Conservation (phyloP, 1,284 basidiomycete species). For the Pseudozyma sp. region DNA sequence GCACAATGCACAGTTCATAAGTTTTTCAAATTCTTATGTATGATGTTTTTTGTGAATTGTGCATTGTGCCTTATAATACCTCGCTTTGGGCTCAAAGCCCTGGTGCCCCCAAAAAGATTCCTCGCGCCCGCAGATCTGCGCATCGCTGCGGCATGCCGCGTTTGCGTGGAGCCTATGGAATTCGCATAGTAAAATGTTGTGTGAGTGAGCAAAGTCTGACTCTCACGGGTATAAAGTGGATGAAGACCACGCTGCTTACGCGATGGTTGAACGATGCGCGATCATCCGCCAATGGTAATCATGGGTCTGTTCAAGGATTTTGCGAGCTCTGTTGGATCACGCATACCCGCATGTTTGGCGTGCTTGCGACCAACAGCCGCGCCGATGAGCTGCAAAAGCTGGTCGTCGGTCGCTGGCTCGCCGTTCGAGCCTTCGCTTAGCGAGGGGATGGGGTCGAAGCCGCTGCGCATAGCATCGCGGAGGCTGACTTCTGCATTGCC, state of each 20-base stretch:
- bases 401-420: conserved; percentile 72
- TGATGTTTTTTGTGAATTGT: no score
- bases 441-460: conserved; percentile 33
- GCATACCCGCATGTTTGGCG: conserved; percentile 78
- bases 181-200: neutral
- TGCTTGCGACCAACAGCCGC: conserved; percentile 80
- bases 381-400: conserved; percentile 77
- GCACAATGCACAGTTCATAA: no score
- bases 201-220: conserved; percentile 20
- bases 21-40: no score
- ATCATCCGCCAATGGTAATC: conserved; percentile 82
- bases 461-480: conserved; percentile 77
- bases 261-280: neutral
- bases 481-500: conserved; percentile 85
- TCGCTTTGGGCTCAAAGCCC: no score
- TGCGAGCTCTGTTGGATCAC: conserved; percentile 56
- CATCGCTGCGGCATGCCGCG: neutral
- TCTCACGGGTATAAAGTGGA: neutral
- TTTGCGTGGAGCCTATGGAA: no score
- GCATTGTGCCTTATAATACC: no score
- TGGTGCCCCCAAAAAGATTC: neutral
- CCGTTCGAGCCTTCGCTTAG: conserved; percentile 28
- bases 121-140: neutral
- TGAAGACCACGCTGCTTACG: conserved; percentile 3
- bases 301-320: conserved; percentile 72